Conservation (phyloP, 1,284 basidiomycete genomes). For the Microbotryum silenes-acaulis region DNA sequence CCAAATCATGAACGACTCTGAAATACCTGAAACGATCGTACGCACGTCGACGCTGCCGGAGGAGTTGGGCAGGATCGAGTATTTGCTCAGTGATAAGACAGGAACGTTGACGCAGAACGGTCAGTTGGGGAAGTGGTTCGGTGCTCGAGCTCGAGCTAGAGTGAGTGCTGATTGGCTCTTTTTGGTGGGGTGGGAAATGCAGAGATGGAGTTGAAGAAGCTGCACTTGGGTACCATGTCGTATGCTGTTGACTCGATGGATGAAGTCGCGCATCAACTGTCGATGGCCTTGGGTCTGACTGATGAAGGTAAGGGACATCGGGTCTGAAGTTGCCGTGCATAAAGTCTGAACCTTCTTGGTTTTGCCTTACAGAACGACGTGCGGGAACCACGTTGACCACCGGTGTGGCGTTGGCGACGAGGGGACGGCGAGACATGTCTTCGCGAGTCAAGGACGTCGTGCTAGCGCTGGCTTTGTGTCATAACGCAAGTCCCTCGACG, state of each 20-base stretch:
- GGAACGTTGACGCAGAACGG: conserved; percentile 97
- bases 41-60: conserved; percentile 94
- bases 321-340: neutral
- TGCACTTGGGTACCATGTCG: conserved; percentile 98
- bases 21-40: conserved; percentile 93
- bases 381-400: conserved; percentile 44
- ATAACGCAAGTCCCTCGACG: conserved; percentile 61
- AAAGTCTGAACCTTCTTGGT: neutral
- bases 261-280: conserved; percentile 83
- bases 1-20: conserved; percentile 84
- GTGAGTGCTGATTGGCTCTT: conserved; percentile 5
- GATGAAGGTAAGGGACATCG: neutral
- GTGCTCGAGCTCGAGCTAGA: neutral
- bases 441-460: conserved; percentile 90
- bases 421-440: conserved; percentile 90
- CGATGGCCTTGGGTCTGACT: conserved; percentile 60
- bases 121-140: conserved; percentile 39
- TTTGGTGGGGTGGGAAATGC: conserved; percentile 4
- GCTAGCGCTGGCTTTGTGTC: conserved; percentile 85
- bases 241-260: conserved; percentile 97
- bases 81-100: conserved; percentile 93
- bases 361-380: neutral
- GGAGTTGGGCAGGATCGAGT: conserved; percentile 92
- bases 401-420: conserved; percentile 66
- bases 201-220: conserved; percentile 99